Percentiles rank a stretch among this genome's conserved stretches.
These are phyloP conservation scores for Tephrocybe sp. DNA, from an alignment of 768 basidiomycete genomes.

Conservation along the genomic window DNA sequence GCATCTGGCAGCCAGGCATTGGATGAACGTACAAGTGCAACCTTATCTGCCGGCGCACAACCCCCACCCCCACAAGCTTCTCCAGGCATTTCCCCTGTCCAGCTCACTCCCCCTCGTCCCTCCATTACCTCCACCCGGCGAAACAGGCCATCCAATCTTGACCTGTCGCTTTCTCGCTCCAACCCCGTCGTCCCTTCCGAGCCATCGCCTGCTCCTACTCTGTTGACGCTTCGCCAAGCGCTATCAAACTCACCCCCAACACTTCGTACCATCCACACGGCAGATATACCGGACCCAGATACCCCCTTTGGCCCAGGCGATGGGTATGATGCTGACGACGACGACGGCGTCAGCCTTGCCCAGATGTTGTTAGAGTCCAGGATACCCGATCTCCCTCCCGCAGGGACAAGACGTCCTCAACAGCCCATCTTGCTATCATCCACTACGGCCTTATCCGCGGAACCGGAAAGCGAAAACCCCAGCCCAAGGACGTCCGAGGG, in stretches of 20 bases:
- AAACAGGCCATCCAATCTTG: slow-evolving; percentile 66
- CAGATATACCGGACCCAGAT: slow-evolving; percentile 29
- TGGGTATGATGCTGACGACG: slow-evolving; percentile 62
- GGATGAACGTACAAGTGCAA: slow-evolving; percentile 79
- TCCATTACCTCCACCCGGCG: slow-evolving; percentile 37
- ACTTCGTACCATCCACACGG: slow-evolving; percentile 16
- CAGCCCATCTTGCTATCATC: slow-evolving; percentile 62
- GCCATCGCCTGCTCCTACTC: slow-evolving; percentile 61
- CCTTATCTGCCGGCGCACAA: slow-evolving; percentile 28
- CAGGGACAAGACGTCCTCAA: slow-evolving; percentile 62
- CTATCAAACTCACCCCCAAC: slow-evolving; percentile 46
- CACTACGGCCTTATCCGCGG: slow-evolving; percentile 35
- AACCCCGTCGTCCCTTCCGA: slow-evolving; percentile 37
- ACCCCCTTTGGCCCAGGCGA: slow-evolving; percentile 41
- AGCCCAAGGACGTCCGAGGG: slow-evolving; percentile 49
- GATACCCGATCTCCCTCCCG: slow-evolving; percentile 69
- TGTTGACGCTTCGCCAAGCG: slow-evolving; percentile 65
- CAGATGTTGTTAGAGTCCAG: slow-evolving; percentile 79
- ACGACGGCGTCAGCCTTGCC: slow-evolving; percentile 67
- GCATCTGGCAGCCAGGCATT: slow-evolving; percentile 78
- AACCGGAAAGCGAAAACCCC: slow-evolving; percentile 44
- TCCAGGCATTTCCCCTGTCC: slow-evolving; percentile 24
- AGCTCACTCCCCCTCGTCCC: slow-evolving; percentile 29
- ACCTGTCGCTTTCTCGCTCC: slow-evolving; percentile 46
- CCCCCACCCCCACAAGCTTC: slow-evolving; percentile 22